A percentile compares a stretch with the other conserved stretches of the same genome.
Conservation (phyloP, 805 yeast species). For the Ogataea chonburiensis region DNA sequence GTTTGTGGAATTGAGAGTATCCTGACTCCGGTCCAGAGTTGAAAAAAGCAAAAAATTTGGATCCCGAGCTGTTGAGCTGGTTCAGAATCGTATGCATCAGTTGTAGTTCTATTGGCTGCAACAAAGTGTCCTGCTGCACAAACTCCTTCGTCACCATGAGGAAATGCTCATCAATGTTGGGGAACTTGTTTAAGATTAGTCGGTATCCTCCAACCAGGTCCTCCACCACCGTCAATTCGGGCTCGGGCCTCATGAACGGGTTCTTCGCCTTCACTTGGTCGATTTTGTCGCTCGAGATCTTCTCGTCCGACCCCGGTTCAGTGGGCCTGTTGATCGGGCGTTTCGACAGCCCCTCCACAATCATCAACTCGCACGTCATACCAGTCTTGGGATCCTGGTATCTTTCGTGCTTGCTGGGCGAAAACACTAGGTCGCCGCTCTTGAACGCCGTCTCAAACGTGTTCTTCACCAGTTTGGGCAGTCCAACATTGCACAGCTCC, state of each 20-base stretch:
- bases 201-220: constrained; percentile 53
- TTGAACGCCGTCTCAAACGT: constrained; percentile 27
- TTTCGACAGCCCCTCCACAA: constrained; percentile 33
- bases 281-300: constrained; percentile 36
- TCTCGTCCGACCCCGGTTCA: constrained; percentile 34
- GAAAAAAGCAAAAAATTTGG: constrained; percentile 75
- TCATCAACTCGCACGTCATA: constrained; percentile 33
- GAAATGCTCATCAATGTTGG: constrained; percentile 77
- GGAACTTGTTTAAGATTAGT: constrained; percentile 81
- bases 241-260: constrained; percentile 83
- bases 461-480: constrained; percentile 17
- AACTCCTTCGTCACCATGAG: constrained; percentile 75
- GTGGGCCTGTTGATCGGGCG: constrained; percentile 38
- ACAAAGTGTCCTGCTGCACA: constrained; percentile 67
- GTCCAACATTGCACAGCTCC: constrained; percentile 18
- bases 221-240: constrained; percentile 60
- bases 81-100: constrained; percentile 56
- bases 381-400: constrained; percentile 23
- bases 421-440: constrained; percentile 27
- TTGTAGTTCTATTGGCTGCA: constrained; percentile 67
- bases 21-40: constrained; percentile 89
- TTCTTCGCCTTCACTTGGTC: constrained; percentile 41
- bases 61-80: constrained; percentile 43
- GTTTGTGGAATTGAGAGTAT: constrained; percentile 94
- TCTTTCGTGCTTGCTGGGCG: constrained; percentile 21